phyloP scores from a whole-genome alignment of 495 filamentous ascomycete genomes.

The Podospora pseudocomata region DNA sequence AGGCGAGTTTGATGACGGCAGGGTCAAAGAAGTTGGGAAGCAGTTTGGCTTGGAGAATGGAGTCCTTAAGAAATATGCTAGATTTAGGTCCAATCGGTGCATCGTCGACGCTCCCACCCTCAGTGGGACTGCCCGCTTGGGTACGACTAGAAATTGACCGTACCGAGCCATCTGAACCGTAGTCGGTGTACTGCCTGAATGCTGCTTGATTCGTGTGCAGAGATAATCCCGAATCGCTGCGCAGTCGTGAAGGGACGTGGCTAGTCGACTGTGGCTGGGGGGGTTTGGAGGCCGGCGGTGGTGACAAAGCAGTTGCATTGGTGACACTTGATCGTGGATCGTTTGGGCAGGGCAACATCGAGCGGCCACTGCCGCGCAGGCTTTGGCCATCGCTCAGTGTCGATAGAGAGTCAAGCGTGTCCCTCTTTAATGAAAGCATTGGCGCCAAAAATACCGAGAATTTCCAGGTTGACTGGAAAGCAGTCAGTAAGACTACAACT shows the following conservation, averaged over 20 bases:
- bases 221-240: slow-evolving; percentile 40
- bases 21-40: slow-evolving; percentile 43
- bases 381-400: slow-evolving; percentile 13
- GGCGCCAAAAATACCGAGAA: slow-evolving; percentile 1
- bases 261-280: slow-evolving; percentile 13
- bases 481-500: not conserved
- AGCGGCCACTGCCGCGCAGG: slow-evolving; percentile 17
- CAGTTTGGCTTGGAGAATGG: slow-evolving; percentile 2
- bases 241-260: slow-evolving; percentile 26
- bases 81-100: slow-evolving; percentile 5
- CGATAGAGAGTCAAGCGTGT: slow-evolving; percentile 23
- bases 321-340: slow-evolving; percentile 11
- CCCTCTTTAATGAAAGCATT: slow-evolving; percentile 20
- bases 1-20: slow-evolving; percentile 45
- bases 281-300: slow-evolving; percentile 21
- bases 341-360: slow-evolving; percentile 16
- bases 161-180: slow-evolving; percentile 28
- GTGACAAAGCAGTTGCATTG: slow-evolving; percentile 25
- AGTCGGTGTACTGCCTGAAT: slow-evolving; percentile 36
- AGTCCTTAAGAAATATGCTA: slow-evolving; percentile 7
- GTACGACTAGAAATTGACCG: slow-evolving; percentile 8
- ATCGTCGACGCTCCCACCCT: slow-evolving; percentile 21
- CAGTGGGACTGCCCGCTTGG: slow-evolving; percentile 17
- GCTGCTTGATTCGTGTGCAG: slow-evolving; percentile 35
- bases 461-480: not conserved